phyloP scores from a whole-genome alignment of 345 rosid species.

The Citrus mangshanensis region DNA sequence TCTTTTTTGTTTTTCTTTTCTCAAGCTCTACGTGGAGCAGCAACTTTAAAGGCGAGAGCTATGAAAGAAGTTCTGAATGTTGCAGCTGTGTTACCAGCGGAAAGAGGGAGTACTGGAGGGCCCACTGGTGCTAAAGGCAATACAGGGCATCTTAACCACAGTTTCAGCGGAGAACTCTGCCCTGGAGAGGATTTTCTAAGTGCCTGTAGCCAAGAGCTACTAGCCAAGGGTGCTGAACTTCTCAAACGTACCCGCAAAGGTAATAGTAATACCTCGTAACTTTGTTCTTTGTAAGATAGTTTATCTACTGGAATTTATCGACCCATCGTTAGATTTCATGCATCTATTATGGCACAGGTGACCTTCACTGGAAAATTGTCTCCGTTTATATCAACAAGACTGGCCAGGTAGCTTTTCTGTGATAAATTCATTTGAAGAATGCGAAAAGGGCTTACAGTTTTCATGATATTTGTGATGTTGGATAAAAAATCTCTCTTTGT shows the following conservation, averaged over 20 bases:
- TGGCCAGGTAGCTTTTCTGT: conserved; percentile 41
- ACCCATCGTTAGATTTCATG: not conserved
- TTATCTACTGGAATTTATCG: not conserved
- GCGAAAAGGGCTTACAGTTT: not conserved
- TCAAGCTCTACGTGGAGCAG: conserved; percentile 90
- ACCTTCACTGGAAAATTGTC: conserved; percentile 90
- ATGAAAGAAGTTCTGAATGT: conserved; percentile 76
- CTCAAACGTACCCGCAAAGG: conserved; percentile 95
- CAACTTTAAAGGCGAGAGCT: conserved; percentile 88
- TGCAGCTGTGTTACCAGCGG: conserved; percentile 71
- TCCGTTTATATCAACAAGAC: conserved; percentile 71
- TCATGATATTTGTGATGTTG: not conserved
- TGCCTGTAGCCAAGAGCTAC: conserved; percentile 60
- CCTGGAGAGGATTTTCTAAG: conserved; percentile 59
- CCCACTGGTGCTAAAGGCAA: conserved; percentile 40
- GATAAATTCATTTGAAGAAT: not conserved
- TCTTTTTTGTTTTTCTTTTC: not conserved
- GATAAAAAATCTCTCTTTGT: too few relatives aligned
- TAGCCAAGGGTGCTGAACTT: conserved; percentile 80
- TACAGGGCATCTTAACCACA: conserved; percentile 31
- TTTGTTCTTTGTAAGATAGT: not conserved
- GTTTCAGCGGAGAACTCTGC: conserved; percentile 51
- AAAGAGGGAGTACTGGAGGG: conserved; percentile 44
- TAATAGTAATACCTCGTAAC: not conserved
- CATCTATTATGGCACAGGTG: conserved; percentile 46